Percentiles rank a stretch among this genome's conserved stretches.
phyloP scores from a whole-genome alignment of 371 early-diverging fungal species.

The Apophysomyces variabilis region DNA sequence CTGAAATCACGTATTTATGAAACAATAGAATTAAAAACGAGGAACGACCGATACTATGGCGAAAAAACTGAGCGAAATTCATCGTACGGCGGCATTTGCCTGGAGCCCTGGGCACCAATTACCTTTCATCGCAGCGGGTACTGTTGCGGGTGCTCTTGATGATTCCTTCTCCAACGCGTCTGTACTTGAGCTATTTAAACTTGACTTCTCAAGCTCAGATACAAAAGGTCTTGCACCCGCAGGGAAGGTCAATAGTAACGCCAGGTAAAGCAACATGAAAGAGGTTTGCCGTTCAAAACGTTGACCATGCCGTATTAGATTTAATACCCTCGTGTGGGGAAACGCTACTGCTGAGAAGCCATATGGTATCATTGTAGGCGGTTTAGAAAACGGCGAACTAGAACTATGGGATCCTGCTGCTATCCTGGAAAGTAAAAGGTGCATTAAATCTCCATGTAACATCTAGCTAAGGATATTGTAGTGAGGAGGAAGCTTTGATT shows the following conservation, averaged over 20 bases:
- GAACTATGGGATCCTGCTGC: constrained; percentile 86
- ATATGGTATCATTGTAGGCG: constrained; percentile 91
- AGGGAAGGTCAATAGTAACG: constrained; percentile 64
- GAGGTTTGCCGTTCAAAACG: neutral
- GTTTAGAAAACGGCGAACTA: constrained; percentile 94
- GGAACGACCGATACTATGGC: constrained; percentile 33
- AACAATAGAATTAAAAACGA: neutral
- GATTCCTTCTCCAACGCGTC: constrained; percentile 92
- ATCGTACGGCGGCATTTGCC: constrained; percentile 81
- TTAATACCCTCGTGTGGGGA: constrained; percentile 90
- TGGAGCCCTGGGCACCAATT: constrained; percentile 82
- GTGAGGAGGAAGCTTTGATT: constrained; percentile 52
- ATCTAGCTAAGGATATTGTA: neutral
- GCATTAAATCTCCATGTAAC: constrained; percentile 10
- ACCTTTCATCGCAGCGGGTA: constrained; percentile 88
- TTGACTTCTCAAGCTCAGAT: constrained; percentile 62
- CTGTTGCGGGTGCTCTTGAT: constrained; percentile 96
- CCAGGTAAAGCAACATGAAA: constrained; percentile 57
- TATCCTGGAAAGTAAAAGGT: constrained; percentile 69
- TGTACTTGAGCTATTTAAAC: constrained; percentile 88
- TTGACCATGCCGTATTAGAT: constrained; percentile 28
- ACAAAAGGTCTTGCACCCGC: constrained; percentile 45
- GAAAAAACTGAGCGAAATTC: constrained; percentile 70
- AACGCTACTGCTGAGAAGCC: constrained; percentile 56
- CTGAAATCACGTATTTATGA: neutral